Evolutionary conservation across 441 rosid species (phyloP).

Genomic region (Aquilaria agallochum): DNA sequence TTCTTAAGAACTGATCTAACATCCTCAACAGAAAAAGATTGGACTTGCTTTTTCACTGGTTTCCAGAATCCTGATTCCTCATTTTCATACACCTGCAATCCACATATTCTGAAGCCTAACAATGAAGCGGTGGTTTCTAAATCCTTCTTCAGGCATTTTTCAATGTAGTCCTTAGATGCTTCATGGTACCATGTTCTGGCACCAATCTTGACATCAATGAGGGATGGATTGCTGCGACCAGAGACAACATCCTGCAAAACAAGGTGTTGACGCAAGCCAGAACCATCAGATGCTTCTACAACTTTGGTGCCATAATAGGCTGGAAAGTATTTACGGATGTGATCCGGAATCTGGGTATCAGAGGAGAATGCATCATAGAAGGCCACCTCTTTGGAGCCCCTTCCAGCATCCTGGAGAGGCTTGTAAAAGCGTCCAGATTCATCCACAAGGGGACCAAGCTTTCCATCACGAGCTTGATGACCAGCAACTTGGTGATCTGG

Average conservation of each 20-base stretch:
- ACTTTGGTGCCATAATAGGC: slow-evolving; percentile 64
- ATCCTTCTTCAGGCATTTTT: slow-evolving; percentile 68
- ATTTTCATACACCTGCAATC: slow-evolving; percentile 50
- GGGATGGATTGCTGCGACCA: slow-evolving; percentile 39
- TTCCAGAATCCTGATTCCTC: slow-evolving; percentile 58
- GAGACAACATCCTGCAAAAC: slow-evolving; percentile 63
- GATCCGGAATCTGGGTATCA: slow-evolving; percentile 55
- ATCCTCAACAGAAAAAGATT: slow-evolving; percentile 37
- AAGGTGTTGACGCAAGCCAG: slow-evolving; percentile 57
- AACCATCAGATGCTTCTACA: slow-evolving; percentile 82
- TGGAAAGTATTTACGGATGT: slow-evolving; percentile 72
- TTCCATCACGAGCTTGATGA: slow-evolving; percentile 60
- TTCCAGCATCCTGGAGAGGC: slow-evolving; percentile 73
- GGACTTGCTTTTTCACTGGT: slow-evolving; percentile 54
- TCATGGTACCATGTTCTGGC: slow-evolving; percentile 93
- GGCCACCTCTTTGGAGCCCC: slow-evolving; percentile 63
- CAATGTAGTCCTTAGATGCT: slow-evolving; percentile 69
- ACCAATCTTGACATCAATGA: slow-evolving; percentile 92
- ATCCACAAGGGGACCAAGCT: slow-evolving; percentile 81
- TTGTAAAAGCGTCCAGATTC: slow-evolving; percentile 86
- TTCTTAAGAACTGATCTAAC: slow-evolving; percentile 56
- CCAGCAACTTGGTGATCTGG: slow-evolving; percentile 99
- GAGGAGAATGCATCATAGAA: slow-evolving; percentile 73
- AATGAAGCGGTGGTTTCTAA: slow-evolving; percentile 39
- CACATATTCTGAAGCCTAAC: slow-evolving; percentile 82